Percentiles rank a stretch among this genome's conserved stretches.
Evolutionary conservation across 2,329 filamentous ascomycete species (phyloP).

Genomic region (Hysterium pulicare): DNA sequence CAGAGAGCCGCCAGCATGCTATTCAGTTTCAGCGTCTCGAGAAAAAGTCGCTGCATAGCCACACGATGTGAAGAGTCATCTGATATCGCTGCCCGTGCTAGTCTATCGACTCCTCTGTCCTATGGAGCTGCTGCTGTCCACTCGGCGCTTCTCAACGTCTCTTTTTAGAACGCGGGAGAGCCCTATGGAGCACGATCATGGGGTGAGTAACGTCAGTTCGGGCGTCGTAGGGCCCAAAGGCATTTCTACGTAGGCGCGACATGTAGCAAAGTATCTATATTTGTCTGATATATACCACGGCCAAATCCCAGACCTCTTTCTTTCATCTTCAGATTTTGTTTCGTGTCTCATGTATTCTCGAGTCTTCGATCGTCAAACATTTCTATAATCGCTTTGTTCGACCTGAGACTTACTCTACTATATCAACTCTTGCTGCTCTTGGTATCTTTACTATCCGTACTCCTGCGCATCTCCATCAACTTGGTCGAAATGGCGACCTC

Average conservation of each 20-base stretch:
- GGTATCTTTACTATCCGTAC: conserved; percentile 6
- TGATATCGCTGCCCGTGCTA: conserved; percentile 24
- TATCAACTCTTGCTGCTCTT: neutral
- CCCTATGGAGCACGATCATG: conserved; percentile 1
- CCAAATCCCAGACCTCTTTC: neutral
- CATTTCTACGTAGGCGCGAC: too few relatives aligned
- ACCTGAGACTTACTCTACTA: conserved; percentile 2
- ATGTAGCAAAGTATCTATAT: conserved; percentile 2
- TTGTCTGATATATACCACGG: conserved; percentile 6
- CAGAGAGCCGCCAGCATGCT: conserved; percentile 19
- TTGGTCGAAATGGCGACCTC: conserved; percentile 25
- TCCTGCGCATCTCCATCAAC: neutral
- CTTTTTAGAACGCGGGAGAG: conserved; percentile 25
- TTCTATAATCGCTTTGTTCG: conserved; percentile 5
- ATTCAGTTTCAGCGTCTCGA: conserved; percentile 27
- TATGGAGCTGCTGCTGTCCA: conserved; percentile 27
- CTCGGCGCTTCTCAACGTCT: conserved; percentile 28
- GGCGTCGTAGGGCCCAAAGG: neutral
- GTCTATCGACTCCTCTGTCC: conserved; percentile 8
- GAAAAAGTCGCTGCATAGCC: conserved; percentile 23
- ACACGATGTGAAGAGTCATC: conserved; percentile 24
- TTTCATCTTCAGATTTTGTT: conserved; percentile 3
- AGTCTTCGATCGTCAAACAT: neutral
- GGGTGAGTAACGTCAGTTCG: conserved; percentile 1
- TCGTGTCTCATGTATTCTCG: conserved; percentile 1